Percentiles rank a stretch among this genome's conserved stretches.
Evolutionary conservation across 306 rosid species (phyloP).

Genomic region (Macrotyloma uniflorum): DNA sequence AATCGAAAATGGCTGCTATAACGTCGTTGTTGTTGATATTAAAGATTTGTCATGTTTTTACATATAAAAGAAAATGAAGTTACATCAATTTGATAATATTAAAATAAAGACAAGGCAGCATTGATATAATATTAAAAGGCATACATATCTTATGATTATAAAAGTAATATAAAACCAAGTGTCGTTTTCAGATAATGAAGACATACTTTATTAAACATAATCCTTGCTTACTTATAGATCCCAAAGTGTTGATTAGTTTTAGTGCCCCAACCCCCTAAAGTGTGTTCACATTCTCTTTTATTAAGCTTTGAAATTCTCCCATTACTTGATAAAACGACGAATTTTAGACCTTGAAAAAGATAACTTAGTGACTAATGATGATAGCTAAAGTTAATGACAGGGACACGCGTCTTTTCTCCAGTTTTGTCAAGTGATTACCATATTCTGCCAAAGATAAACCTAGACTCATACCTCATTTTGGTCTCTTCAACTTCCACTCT

Average conservation of each 20-base stretch:
- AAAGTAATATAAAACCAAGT: neutral
- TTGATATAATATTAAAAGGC: neutral
- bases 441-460: constrained; percentile 39
- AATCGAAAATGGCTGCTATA: neutral
- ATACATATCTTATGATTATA: neutral
- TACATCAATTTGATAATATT: neutral
- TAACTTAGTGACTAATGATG: constrained; percentile 48
- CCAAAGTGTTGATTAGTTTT: constrained; percentile 34
- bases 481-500: constrained; percentile 28
- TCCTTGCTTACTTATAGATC: constrained; percentile 36
- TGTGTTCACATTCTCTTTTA: constrained; percentile 37
- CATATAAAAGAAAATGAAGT: neutral
- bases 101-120: neutral
- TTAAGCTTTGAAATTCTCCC: constrained; percentile 30
- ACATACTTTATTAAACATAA: constrained; percentile 34
- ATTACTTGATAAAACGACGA: constrained; percentile 40
- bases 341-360: constrained; percentile 34
- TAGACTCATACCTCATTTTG: constrained; percentile 36
- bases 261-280: constrained; percentile 32
- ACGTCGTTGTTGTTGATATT: neutral
- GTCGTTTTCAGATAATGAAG: constrained; percentile 36
- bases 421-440: constrained; percentile 34
- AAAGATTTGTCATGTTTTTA: neutral
- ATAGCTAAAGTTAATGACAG: constrained; percentile 52
- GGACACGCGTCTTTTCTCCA: constrained; percentile 47